Evolutionary conservation across 2,329 filamentous ascomycete genomes (phyloP).

Genomic region (Stemphylium vesicarium): DNA sequence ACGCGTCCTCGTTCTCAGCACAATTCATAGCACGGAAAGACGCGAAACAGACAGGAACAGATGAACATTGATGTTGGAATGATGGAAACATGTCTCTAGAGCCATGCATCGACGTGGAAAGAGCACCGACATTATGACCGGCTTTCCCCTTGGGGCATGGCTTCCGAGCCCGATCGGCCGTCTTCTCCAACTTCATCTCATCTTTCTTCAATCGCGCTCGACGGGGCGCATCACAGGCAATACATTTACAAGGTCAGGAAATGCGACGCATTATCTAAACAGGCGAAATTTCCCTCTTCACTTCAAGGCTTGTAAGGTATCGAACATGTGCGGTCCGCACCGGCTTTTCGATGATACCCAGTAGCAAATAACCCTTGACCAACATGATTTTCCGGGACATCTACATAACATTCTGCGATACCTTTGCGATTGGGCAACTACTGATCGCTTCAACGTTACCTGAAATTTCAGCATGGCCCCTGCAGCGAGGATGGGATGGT

Average conservation of each 20-base stretch:
- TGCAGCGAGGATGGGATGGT: too few relatives aligned
- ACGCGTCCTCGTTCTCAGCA: neutral
- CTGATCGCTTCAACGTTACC: too few relatives aligned
- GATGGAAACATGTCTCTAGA: neutral
- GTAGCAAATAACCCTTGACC: too few relatives aligned
- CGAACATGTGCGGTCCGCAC: too few relatives aligned
- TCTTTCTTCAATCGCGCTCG: neutral
- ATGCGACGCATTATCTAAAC: too few relatives aligned
- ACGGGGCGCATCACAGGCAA: neutral
- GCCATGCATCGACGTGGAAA: neutral
- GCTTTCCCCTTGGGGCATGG: constrained; percentile 9
- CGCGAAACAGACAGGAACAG: neutral
- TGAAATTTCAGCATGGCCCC: too few relatives aligned
- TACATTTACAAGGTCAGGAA: neutral
- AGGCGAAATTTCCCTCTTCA: too few relatives aligned
- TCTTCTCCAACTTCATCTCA: constrained; percentile 1
- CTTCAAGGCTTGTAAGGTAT: too few relatives aligned
- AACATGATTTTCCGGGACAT: too few relatives aligned
- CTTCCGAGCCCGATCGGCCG: neutral
- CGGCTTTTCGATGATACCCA: too few relatives aligned
- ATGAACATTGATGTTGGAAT: neutral
- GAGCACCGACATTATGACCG: neutral
- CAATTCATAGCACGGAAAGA: neutral
- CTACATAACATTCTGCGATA: too few relatives aligned
- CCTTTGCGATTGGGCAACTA: too few relatives aligned